Evolutionary conservation across 2,329 filamentous ascomycete genomes (phyloP), one percentile per base, ranked within the genome.

Genomic region (Scedosporium apiospermum): DNA sequence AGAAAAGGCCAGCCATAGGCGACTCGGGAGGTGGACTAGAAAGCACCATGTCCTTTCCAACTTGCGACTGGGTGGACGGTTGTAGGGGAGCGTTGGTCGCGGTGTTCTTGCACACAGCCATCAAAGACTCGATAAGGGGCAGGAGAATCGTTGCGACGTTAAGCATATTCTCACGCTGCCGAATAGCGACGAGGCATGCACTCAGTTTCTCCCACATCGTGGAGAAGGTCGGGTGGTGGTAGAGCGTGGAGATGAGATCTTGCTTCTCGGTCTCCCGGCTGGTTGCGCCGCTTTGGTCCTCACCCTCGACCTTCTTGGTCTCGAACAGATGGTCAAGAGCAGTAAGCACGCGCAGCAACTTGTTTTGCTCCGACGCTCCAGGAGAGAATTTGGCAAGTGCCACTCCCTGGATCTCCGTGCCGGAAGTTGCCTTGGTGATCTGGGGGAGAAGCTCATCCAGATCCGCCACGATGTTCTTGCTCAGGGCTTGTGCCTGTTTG

Each of bases 31-130:
- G 65, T 4, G 91, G 90, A 68, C 89, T 96, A 23, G 89, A 86
- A 44, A 92, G 76, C 14, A 88, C 79, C 72, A 90, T 82, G 58
- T 95, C 90, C 71, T 89, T 89, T 65, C 74, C 77, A 44, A 75
- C 63, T 72, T 82, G 72, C 69, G 71, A 73, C 66, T 82, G 73
- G 57, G 76, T 70, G 9, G 71, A 89, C 87, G 68, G 87, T 92
- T 49, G 87, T 85, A 65, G 74, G 77, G 57, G 74, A 65, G 95
- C 90, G 70, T 87, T 88, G 62, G 92, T 80, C 1, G 91, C 89
- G 7, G 92, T 96, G 74, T 98, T 98, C 80, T 98, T 99, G 83
- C 96, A 99, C 30, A 99, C 93, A 61, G 99, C 95, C 95, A 99
- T 99, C 65, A 99, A 80, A 5, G 93, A 91, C 75, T 99, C 95